A percentile compares a stretch with the other conserved stretches of the same genome.
Conservation (phyloP, 1,284 basidiomycete species). For the Stereum hirsutum region DNA sequence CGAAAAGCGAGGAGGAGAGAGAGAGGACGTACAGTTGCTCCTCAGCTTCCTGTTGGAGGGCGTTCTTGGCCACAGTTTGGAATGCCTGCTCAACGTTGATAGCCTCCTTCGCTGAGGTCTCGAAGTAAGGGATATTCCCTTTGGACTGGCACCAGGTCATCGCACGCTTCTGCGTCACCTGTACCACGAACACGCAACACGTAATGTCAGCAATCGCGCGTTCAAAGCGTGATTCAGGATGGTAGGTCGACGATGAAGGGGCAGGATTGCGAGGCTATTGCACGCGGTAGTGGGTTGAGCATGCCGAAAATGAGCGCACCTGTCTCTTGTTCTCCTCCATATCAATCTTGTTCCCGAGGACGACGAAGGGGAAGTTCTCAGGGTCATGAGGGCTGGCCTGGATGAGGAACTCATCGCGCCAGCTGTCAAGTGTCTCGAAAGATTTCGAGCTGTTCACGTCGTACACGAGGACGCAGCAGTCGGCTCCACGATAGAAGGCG, state of each 20-base stretch:
- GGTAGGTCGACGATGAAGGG: neutral
- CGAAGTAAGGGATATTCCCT: constrained; percentile 99
- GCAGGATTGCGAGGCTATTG: neutral
- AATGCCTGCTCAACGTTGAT: constrained; percentile 99
- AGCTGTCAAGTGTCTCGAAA: constrained; percentile 96
- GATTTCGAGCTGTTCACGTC: constrained; percentile 99
- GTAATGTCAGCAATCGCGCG: neutral
- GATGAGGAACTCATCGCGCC: constrained; percentile 96
- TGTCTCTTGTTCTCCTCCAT: constrained; percentile 98
- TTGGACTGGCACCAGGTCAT: constrained; percentile 99
- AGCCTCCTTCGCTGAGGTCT: constrained; percentile 99
- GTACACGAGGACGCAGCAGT: constrained; percentile 98
- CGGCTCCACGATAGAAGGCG: constrained; percentile 94
- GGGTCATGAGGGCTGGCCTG: constrained; percentile 98
- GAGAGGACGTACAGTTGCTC: constrained; percentile 74
- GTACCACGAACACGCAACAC: constrained; percentile 3
- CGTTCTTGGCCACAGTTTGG: constrained; percentile 99
- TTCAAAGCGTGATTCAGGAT: neutral
- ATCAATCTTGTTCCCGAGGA: constrained; percentile 99
- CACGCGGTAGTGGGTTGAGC: neutral
- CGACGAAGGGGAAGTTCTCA: constrained; percentile 98
- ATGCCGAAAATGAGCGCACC: constrained; percentile 52
- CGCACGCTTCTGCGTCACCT: constrained; percentile 99
- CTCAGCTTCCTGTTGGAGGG: constrained; percentile 93
- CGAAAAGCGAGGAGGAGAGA: neutral